A percentile compares a stretch with the other conserved stretches of the same genome.
Evolutionary conservation across 2,329 filamentous ascomycete genomes (phyloP).

Genomic region (Alternaria sp.): DNA sequence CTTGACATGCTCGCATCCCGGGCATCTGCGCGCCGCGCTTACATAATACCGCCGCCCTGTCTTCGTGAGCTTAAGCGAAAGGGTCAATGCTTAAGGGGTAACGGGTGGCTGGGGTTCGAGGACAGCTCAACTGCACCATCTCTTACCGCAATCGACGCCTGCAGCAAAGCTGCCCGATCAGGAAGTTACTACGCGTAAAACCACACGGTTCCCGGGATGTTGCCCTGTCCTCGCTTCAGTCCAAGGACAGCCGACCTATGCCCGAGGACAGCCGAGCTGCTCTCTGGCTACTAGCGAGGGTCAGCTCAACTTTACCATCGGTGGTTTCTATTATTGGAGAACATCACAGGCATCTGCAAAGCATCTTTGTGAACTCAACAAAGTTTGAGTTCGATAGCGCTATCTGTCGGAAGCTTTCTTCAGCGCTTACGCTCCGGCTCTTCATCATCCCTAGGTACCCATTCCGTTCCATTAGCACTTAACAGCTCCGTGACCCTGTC

Average conservation of each 20-base stretch:
- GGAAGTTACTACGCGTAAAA: not conserved
- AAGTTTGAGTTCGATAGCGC: not conserved
- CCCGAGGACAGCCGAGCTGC: not conserved
- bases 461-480: conserved; percentile 16
- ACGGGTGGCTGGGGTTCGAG: not conserved
- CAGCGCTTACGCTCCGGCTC: not conserved
- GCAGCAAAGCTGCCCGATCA: not conserved
- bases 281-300: not conserved
- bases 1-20: not conserved
- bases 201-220: not conserved
- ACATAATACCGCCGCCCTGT: not conserved
- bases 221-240: not conserved
- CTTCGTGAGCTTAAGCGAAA: not conserved
- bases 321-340: not conserved
- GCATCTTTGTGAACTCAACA: not conserved
- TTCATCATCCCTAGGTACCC: conserved; percentile 12
- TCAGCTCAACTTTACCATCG: not conserved
- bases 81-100: not conserved
- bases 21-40: not conserved
- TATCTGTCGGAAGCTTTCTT: not conserved
- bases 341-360: not conserved
- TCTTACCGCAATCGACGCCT: not conserved
- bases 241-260: not conserved
- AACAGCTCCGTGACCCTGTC: conserved; percentile 25
- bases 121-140: not conserved